Percentiles rank a stretch among this genome's conserved stretches.
Evolutionary conservation across 257 asterid species (phyloP).

Genomic region (Solanum pimpinellifolium): DNA sequence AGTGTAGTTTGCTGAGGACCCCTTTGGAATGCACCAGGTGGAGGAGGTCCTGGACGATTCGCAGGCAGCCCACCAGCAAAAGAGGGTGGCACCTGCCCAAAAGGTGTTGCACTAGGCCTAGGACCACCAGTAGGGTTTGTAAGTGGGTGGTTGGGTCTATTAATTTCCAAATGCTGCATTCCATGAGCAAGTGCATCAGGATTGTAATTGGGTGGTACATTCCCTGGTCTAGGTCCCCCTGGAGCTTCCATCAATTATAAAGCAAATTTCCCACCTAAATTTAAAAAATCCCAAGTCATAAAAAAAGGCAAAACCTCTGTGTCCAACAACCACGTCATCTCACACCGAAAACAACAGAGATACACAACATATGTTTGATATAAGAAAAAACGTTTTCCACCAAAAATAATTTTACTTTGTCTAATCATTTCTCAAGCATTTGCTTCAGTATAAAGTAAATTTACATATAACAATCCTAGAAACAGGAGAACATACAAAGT

Average conservation of each 20-base stretch:
- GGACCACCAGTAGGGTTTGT: constrained; percentile 11
- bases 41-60: constrained; percentile 65
- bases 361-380: neutral
- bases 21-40: constrained; percentile 57
- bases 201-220: constrained; percentile 55
- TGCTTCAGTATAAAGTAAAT: neutral
- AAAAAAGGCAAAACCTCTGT: neutral
- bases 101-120: constrained; percentile 52
- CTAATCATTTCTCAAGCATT: neutral
- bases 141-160: constrained; percentile 57
- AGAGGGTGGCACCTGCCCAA: constrained; percentile 59
- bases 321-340: neutral
- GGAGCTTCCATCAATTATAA: constrained; percentile 58
- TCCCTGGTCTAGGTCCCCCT: constrained; percentile 80
- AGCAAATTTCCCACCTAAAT: neutral
- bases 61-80: constrained; percentile 32
- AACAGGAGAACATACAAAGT: neutral
- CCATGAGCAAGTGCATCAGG: constrained; percentile 60
- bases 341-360: neutral
- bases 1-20: constrained; percentile 41
- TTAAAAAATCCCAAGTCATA: neutral
- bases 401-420: neutral
- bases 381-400: neutral
- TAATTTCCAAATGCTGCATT: constrained; percentile 69
- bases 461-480: neutral